These are phyloP conservation scores for Thuja plicata DNA, from an alignment of 83 land plant species.

Conservation along the genomic window DNA sequence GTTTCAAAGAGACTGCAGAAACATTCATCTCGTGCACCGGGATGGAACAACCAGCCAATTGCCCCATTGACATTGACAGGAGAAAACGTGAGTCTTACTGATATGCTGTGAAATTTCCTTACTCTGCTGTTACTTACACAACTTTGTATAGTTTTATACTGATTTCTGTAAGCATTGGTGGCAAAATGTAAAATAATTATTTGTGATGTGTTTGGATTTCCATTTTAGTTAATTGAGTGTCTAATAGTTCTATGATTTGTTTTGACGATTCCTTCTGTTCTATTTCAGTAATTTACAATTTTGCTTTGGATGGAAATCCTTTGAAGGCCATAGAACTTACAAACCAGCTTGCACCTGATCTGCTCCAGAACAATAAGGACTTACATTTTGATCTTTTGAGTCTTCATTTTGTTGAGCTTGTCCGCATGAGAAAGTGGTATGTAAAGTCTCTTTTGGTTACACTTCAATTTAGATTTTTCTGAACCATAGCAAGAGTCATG, in stretches of 20 bases:
- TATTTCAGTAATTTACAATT: conserved; percentile 72
- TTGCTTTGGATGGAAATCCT: conserved; percentile 79
- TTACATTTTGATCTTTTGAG: conserved; percentile 92
- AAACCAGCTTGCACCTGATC: conserved; percentile 67
- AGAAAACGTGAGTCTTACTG: conserved; percentile 69
- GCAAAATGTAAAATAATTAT: neutral
- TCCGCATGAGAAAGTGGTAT: conserved; percentile 80
- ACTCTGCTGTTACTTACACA: neutral
- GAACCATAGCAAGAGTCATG: neutral
- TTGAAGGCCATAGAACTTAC: conserved; percentile 93
- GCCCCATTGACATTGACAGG: conserved; percentile 80
- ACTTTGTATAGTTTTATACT: neutral
- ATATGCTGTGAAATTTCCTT: neutral
- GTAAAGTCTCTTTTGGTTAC: conserved; percentile 1
- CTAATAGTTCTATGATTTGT: neutral
- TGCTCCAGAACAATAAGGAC: conserved; percentile 76
- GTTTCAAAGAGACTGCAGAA: conserved; percentile 93
- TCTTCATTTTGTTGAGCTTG: conserved; percentile 90
- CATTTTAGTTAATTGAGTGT: neutral
- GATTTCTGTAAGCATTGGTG: neutral
- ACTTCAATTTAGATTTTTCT: neutral
- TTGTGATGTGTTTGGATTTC: conserved; percentile 1
- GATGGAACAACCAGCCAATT: conserved; percentile 70
- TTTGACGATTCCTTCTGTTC: neutral
- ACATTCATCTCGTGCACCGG: conserved; percentile 78